Percentiles rank a stretch among this genome's conserved stretches.
These are phyloP conservation scores for Nectriaceae sp. DNA, from an alignment of 2,329 filamentous ascomycete species.

Conservation along the genomic window DNA sequence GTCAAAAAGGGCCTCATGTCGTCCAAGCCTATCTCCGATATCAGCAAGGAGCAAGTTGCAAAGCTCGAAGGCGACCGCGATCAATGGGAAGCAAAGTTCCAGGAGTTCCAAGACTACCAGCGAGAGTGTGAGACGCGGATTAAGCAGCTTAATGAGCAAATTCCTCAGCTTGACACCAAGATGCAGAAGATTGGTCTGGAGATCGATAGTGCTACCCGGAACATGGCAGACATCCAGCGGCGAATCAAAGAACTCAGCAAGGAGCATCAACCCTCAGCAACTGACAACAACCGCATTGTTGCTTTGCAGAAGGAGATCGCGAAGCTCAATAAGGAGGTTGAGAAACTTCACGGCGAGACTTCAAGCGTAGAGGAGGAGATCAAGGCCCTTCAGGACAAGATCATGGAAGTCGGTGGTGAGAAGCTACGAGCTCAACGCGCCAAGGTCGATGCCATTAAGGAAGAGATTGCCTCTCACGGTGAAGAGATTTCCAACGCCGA, in stretches of 20 bases:
- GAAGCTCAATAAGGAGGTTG: constrained; percentile 74
- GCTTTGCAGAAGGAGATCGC: constrained; percentile 77
- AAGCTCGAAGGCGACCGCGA: constrained; percentile 90
- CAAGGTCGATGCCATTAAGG: constrained; percentile 86
- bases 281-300: constrained; percentile 73
- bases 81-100: constrained; percentile 77
- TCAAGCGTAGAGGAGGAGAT: constrained; percentile 90
- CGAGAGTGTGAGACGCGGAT: constrained; percentile 75
- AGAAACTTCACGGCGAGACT: constrained; percentile 81
- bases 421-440: constrained; percentile 87
- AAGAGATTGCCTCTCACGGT: constrained; percentile 76
- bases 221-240: constrained; percentile 80
- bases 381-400: constrained; percentile 89
- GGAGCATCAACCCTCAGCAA: constrained; percentile 78
- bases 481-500: constrained; percentile 87
- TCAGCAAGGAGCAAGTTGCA: constrained; percentile 82
- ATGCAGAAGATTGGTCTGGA: constrained; percentile 91
- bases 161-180: constrained; percentile 83
- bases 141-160: constrained; percentile 71
- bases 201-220: constrained; percentile 81
- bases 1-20: constrained; percentile 96
- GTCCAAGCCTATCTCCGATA: constrained; percentile 86
- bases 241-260: constrained; percentile 82
- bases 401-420: constrained; percentile 97
- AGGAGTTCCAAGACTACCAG: constrained; percentile 82